Evolutionary conservation across 768 basidiomycete genomes (phyloP), one percentile per base, ranked within the genome.

Genomic region (Candolleomyces eurysporus): DNA sequence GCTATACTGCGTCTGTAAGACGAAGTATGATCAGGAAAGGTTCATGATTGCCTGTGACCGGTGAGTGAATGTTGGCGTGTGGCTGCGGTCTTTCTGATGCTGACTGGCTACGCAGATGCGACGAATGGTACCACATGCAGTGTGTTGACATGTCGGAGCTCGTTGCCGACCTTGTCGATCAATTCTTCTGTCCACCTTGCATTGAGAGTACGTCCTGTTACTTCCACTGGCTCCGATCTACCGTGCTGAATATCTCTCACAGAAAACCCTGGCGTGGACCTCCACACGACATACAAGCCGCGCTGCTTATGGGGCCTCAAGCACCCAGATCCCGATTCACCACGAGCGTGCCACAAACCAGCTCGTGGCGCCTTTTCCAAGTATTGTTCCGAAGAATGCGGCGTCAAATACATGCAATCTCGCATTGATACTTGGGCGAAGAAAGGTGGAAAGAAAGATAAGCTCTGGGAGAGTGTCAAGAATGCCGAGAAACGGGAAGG

Each of bases 1-100:
- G 72, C 73, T 94, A 55, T 96, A 96, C 67, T 96, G 94, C 68
- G 78, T 96, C 14, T 97, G 94, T 78, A 86, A 91, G 74, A 91
- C 89, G 21, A 83, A 79, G 65, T 96, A 96, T 65, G 91, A 96
- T 64, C 90, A 94, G 71, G 91, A 93, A 69, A 80, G 84, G 56
- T 82, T 89, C 63, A 96, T 96, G 94, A 94, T 96, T 71, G 94
- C 92, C 30, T 96, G 94, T 69, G 94, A 96, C 77, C 83, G 87
- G 92, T 93, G 66, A 58, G 90, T 72, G 46, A 30, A 59, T 63
- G 30, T 53, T 36, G 43, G 49, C 40, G 32, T 51, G 36, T 43
- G 53, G 57, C 43, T 50, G 43, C 42, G 9, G 10, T 54, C 30
- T 42, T 31, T 48, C 17, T 42, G 30, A 58, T 32, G 58, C 46